Base-by-base conservation (phyloP, 306 rosid genomes). In the Medicago arabica region DNA sequence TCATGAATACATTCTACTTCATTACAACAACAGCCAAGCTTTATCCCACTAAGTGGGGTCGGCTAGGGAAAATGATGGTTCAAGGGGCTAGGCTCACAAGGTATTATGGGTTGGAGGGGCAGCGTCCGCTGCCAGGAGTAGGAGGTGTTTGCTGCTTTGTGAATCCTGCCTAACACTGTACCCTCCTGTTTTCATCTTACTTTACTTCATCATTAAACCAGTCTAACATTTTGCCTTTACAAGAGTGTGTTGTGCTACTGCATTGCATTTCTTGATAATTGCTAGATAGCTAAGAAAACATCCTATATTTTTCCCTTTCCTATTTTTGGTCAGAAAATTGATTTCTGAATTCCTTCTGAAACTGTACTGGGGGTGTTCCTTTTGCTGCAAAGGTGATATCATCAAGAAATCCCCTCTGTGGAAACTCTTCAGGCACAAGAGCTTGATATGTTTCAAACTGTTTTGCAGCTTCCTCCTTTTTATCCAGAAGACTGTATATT, bases 381-480 rank as follows among this genome's bases (percentile, higher is more conserved):
- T 83, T 92, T 9, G 98, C 98, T 64, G 93, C 74, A 84, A 88
- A 69, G 74, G 88, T 77, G 25, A 94, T 85, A 75, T 94, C 96
- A 70, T 94, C 93, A 4, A 94, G 86, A 88, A 91, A 94, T 82
- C 89, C 85, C 85, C 87, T 90, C 67, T 90, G 96, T 25, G 97
- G 92, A 83, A 88, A 92, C 67, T 91, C 98, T 82, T 88, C 87
- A 4, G 98, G 98, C 63, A 86, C 95, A 7, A 94, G 87, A 54
- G 88, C 43, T 71, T 59, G 85, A 86, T 91, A 94, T 53, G 83
- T 90, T 86, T 88, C 92, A 61, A 92, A 94, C 75, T 90, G 93
- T 68, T 85, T 77, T 5, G 90, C 90, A 46, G 98, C 98, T 84
- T 94, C 97, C 68, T 86, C 80, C 83, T 85, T 81, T 77, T 86